A percentile compares a stretch with the other conserved stretches of the same genome.
These are phyloP conservation scores for Rhodotorula mucilaginosa DNA, from an alignment of 1,284 basidiomycete species.

Conservation along the genomic window DNA sequence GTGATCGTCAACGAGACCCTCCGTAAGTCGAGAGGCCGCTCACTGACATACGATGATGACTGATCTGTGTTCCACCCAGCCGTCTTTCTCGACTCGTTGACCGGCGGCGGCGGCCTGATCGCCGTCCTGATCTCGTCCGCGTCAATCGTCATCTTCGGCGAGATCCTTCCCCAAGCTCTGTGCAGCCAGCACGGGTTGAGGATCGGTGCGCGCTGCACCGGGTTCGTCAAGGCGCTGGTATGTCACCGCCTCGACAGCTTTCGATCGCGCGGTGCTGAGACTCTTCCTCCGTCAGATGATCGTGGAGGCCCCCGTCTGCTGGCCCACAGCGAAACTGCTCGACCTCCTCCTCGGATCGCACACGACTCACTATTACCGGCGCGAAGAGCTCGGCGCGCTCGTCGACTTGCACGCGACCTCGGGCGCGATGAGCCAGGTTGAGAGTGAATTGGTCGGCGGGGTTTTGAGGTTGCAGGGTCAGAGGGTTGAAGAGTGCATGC, in stretches of 20 bases:
- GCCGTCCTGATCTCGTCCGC: slow-evolving; percentile 17
- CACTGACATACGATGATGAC: neutral
- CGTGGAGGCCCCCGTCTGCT: slow-evolving; percentile 47
- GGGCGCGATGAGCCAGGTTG: slow-evolving; percentile 45
- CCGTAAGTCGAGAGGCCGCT: slow-evolving; percentile 8
- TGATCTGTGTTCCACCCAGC: slow-evolving; percentile 54
- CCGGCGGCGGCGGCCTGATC: slow-evolving; percentile 50
- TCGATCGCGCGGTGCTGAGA: slow-evolving; percentile 49
- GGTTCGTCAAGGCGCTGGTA: slow-evolving; percentile 52
- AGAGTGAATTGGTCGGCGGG: slow-evolving; percentile 64
- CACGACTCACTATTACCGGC: slow-evolving; percentile 51
- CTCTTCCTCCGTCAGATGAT: slow-evolving; percentile 43
- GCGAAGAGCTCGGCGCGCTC: slow-evolving; percentile 51
- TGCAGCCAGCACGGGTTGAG: slow-evolving; percentile 55
- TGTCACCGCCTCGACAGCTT: slow-evolving; percentile 48
- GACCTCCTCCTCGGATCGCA: slow-evolving; percentile 55
- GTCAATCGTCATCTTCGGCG: slow-evolving; percentile 39
- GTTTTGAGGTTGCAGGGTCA: slow-evolving; percentile 56
- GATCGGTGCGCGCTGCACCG: slow-evolving; percentile 55
- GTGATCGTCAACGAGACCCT: slow-evolving; percentile 51
- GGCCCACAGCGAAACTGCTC: slow-evolving; percentile 46
- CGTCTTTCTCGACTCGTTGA: slow-evolving; percentile 78
- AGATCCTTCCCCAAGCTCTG: slow-evolving; percentile 52
- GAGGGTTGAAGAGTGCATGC: slow-evolving; percentile 47
- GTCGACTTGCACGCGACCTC: slow-evolving; percentile 47